Conservation (phyloP, 305 asterid species). For the Fraxinus platypoda region DNA sequence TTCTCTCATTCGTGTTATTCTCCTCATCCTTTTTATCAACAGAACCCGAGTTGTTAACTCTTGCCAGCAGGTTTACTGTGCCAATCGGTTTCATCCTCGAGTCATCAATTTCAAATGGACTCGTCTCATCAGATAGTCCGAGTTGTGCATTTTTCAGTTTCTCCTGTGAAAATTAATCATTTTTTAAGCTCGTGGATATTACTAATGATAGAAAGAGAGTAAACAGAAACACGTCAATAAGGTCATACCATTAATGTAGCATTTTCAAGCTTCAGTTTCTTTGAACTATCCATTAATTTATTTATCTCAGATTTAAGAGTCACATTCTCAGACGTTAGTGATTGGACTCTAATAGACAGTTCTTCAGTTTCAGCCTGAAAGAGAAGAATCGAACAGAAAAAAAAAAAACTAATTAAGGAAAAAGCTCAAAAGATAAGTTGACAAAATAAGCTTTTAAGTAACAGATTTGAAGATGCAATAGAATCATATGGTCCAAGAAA, state of each 20-base stretch:
- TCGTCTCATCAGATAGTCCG: constrained; percentile 35
- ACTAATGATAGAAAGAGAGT: background rate
- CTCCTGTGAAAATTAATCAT: constrained; percentile 43
- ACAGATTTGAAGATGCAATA: background rate
- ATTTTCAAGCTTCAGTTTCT: constrained; percentile 74
- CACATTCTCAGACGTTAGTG: constrained; percentile 63
- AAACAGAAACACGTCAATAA: background rate
- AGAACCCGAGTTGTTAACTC: constrained; percentile 66
- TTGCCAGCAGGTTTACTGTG: constrained; percentile 77
- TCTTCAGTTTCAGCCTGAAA: constrained; percentile 90
- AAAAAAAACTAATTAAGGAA: background rate
- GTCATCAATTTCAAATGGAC: constrained; percentile 37
- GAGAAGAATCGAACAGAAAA: background rate
- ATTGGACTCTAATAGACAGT: constrained; percentile 66
- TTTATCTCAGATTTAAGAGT: constrained; percentile 71
- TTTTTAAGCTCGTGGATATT: background rate
- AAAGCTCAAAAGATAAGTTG: background rate
- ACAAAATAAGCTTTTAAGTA: background rate
- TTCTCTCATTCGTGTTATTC: constrained; percentile 41
- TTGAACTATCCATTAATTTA: constrained; percentile 55
- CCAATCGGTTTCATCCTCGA: constrained; percentile 55
- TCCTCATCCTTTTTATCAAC: constrained; percentile 43
- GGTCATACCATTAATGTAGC: constrained; percentile 54
- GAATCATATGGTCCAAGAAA: background rate
- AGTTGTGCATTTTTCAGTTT: constrained; percentile 46